Percentiles rank a stretch among this genome's conserved stretches.
Conservation (phyloP, 2,329 filamentous ascomycete species). For the Pseudogymnoascus sp. region DNA sequence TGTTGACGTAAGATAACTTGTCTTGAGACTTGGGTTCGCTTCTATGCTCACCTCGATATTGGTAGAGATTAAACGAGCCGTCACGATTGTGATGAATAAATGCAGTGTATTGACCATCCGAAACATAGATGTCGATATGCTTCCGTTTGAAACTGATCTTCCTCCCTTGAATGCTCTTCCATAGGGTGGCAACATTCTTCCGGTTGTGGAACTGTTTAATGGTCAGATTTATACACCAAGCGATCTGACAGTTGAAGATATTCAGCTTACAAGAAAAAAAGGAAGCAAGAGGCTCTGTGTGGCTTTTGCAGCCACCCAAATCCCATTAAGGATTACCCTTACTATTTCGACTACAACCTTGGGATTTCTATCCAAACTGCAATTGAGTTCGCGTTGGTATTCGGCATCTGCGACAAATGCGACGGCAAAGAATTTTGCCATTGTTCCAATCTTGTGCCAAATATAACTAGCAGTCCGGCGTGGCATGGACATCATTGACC, state of each 20-base stretch:
- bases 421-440: slow-evolving; percentile 44
- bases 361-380: slow-evolving; percentile 34
- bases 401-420: slow-evolving; percentile 47
- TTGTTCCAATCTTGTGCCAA: slow-evolving; percentile 39
- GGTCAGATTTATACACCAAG: slow-evolving; percentile 12
- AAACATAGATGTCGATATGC: slow-evolving; percentile 41
- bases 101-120: slow-evolving; percentile 43
- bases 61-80: slow-evolving; percentile 12
- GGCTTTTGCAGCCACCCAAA: slow-evolving; percentile 43
- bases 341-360: slow-evolving; percentile 31
- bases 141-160: slow-evolving; percentile 42
- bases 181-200: slow-evolving; percentile 41
- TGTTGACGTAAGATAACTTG: slow-evolving; percentile 38
- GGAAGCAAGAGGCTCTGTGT: slow-evolving; percentile 40
- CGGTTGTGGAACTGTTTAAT: slow-evolving; percentile 38
- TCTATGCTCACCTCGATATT: slow-evolving; percentile 29
- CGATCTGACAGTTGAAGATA: no score
- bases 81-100: slow-evolving; percentile 31
- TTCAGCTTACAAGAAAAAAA: slow-evolving; percentile 34
- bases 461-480: slow-evolving; percentile 24
- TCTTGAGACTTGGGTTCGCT: slow-evolving; percentile 38
- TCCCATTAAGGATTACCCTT: slow-evolving; percentile 35
- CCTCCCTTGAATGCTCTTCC: slow-evolving; percentile 44
- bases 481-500: slow-evolving; percentile 22
- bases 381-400: slow-evolving; percentile 44